phyloP scores from a whole-genome alignment of 768 basidiomycete genomes.

The Trichaptum fuscoviolaceum region DNA sequence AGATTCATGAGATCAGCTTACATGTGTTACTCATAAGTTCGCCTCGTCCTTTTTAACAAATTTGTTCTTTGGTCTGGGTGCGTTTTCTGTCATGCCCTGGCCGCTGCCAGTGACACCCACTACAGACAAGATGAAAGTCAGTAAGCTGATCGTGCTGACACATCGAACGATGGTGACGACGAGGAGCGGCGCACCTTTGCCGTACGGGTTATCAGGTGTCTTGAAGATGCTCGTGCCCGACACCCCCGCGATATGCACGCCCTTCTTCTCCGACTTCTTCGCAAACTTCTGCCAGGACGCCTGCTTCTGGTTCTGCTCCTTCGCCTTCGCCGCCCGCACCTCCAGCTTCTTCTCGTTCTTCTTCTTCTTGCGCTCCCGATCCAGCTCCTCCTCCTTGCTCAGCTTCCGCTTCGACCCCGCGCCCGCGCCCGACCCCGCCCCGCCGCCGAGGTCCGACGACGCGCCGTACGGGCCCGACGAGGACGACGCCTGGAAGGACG shows the following conservation, averaged over 20 bases:
- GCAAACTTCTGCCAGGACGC: constrained; percentile 92
- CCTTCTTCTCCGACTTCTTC: constrained; percentile 92
- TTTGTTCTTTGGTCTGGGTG: constrained; percentile 68
- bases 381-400: constrained; percentile 77
- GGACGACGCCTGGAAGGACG: constrained; percentile 15
- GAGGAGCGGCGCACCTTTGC: constrained; percentile 52
- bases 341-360: constrained; percentile 94
- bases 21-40: constrained; percentile 10
- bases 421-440: constrained; percentile 30
- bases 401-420: constrained; percentile 71
- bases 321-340: constrained; percentile 75
- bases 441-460: constrained; percentile 30
- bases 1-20: not conserved
- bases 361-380: constrained; percentile 86
- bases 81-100: constrained; percentile 80
- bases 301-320: constrained; percentile 82
- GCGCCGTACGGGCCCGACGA: not conserved
- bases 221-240: constrained; percentile 91
- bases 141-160: constrained; percentile 17
- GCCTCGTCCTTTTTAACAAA: constrained; percentile 51
- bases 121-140: constrained; percentile 24
- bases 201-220: constrained; percentile 87
- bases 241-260: constrained; percentile 83
- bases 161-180: constrained; percentile 17
- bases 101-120: constrained; percentile 92